These are phyloP conservation scores for Peronospora farinosa DNA, from an alignment of 352 stramenopile species.

Conservation along the genomic window DNA sequence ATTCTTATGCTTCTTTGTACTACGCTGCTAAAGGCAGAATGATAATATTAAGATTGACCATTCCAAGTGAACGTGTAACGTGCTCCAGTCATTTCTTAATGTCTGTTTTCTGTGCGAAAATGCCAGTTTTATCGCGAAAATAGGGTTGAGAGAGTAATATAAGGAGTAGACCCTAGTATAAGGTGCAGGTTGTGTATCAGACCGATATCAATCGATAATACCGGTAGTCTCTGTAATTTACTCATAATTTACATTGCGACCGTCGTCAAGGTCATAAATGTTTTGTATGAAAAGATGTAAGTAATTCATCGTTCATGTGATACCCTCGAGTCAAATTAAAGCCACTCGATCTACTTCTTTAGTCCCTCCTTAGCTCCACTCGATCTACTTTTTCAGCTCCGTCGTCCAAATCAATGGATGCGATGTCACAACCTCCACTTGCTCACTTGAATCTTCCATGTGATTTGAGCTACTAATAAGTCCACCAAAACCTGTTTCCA, in stretches of 20 bases:
- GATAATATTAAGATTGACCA: too few species aligned
- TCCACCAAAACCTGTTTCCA: constrained; percentile 67
- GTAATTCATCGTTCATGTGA: too few species aligned
- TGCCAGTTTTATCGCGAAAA: neutral
- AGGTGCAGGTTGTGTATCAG: neutral
- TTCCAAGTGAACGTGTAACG: too few species aligned
- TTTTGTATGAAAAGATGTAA: too few species aligned
- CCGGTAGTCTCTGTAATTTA: too few species aligned
- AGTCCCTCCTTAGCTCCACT: too few species aligned
- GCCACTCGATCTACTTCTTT: neutral
- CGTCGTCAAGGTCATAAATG: too few species aligned
- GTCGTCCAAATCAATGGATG: constrained; percentile 87
- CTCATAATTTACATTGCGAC: too few species aligned
- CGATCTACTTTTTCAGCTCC: constrained; percentile 63
- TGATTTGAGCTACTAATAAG: constrained; percentile 85
- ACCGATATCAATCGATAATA: too few species aligned
- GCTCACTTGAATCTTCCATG: constrained; percentile 34
- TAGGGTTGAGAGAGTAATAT: neutral
- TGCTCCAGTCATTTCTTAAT: constrained; percentile 18
- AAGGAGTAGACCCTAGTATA: neutral
- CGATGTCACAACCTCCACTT: constrained; percentile 65
- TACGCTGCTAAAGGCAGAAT: too few species aligned
- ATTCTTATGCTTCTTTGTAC: too few species aligned
- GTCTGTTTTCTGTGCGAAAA: neutral
- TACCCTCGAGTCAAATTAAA: neutral